phyloP scores from a whole-genome alignment of 768 basidiomycete species.

The Rhodotorula diobovata region DNA sequence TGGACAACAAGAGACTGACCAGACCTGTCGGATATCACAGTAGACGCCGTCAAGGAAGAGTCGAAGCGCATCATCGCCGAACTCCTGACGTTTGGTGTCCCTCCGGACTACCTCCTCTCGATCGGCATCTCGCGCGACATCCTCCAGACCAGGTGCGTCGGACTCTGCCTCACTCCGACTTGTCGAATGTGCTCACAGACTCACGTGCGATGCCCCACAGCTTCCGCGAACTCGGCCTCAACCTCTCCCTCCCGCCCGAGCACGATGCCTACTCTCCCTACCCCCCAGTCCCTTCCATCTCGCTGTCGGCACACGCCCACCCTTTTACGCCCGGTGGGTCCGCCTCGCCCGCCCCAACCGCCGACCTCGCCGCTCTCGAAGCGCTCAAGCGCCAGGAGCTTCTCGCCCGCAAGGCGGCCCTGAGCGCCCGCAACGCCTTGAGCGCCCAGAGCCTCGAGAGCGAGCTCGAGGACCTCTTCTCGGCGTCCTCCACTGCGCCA shows the following conservation, averaged over 20 bases:
- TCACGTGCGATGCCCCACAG: background rate
- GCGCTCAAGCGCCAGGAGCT: slow-evolving; percentile 30
- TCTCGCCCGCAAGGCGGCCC: slow-evolving; percentile 24
- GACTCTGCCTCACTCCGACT: background rate
- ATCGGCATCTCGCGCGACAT: slow-evolving; percentile 34
- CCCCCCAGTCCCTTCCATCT: background rate
- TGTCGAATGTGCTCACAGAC: background rate
- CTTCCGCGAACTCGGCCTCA: slow-evolving; percentile 26
- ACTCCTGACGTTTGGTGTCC: slow-evolving; percentile 28
- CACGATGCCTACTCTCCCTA: background rate
- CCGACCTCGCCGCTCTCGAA: slow-evolving; percentile 11
- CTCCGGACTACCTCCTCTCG: slow-evolving; percentile 30
- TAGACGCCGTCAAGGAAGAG: slow-evolving; percentile 20
- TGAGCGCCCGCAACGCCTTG: slow-evolving; percentile 17
- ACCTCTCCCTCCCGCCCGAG: background rate
- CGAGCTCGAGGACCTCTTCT: slow-evolving; percentile 27
- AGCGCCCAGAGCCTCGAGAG: slow-evolving; percentile 22
- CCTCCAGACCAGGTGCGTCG: slow-evolving; percentile 12
- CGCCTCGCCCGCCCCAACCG: background rate
- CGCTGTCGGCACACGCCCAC: background rate
- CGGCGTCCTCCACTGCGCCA: background rate
- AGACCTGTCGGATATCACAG: background rate
- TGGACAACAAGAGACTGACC: too few relatives aligned
- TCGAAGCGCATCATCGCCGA: slow-evolving; percentile 27
- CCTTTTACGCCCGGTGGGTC: background rate